These are phyloP conservation scores for Blepharisma japonicum DNA, from an alignment of 73 alveolate genomes.

Conservation along the genomic window DNA sequence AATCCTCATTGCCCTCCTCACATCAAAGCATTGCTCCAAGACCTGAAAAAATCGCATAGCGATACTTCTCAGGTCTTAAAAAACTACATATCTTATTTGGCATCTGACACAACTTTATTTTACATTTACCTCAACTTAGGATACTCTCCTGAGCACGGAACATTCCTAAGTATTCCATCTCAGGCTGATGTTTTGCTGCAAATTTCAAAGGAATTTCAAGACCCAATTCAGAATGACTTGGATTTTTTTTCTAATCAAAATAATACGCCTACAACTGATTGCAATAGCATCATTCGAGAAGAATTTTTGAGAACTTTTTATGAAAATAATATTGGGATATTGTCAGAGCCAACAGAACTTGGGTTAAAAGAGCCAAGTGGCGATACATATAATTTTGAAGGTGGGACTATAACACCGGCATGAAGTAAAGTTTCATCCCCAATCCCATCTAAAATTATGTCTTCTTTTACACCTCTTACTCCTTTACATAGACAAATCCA, in stretches of 20 bases:
- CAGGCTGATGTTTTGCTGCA: neutral
- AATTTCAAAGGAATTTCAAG: slow-evolving; percentile 1
- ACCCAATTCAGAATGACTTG: too few relatives aligned
- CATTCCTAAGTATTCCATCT: neutral
- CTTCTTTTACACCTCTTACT: too few relatives aligned
- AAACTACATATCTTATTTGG: neutral
- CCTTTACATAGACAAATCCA: neutral
- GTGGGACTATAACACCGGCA: too few relatives aligned
- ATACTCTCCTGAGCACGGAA: slow-evolving; percentile 7
- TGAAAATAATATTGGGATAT: neutral
- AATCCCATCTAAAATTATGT: too few relatives aligned
- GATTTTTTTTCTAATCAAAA: neutral
- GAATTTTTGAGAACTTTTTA: neutral
- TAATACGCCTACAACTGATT: neutral
- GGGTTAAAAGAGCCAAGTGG: neutral
- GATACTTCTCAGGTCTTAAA: neutral
- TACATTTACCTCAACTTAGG: neutral
- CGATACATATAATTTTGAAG: too few relatives aligned
- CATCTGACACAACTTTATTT: neutral
- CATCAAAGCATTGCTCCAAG: too few relatives aligned
- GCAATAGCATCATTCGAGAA: neutral
- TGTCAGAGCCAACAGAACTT: slow-evolving; percentile 5
- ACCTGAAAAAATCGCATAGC: neutral
- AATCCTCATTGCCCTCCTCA: too few relatives aligned
- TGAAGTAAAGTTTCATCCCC: too few relatives aligned